Base-by-base conservation (phyloP, 2,329 filamentous ascomycete species). In the Torrubiellomyces zombiae region DNA sequence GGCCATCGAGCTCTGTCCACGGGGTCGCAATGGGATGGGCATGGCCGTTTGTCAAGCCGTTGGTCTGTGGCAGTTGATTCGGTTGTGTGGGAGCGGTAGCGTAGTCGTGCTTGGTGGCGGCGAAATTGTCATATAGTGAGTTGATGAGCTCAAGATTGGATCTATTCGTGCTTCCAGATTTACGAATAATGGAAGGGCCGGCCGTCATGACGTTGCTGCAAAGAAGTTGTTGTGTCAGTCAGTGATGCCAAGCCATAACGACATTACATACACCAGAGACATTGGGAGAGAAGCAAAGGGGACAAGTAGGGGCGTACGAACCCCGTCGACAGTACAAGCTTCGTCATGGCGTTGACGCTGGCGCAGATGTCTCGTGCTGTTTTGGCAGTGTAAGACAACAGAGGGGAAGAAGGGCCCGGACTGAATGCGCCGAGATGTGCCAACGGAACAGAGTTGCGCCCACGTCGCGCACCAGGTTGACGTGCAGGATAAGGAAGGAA, bases 91-190 rank as follows among this genome's bases (percentile, higher is more conserved):
- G 30, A 24, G 44, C 31, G 8, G 38, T 37, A 28, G 47, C 45
- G 35, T 68, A 67, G 37, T 73, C 68, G 42, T 75, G 58, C 46
- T 82, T 76, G 19, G 78, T 75, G 16, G 75, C 69, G 26, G 69
- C 49, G 48, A 95, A 82, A 52, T 86, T 93, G 44, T 74, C 71
- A 39, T 80, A 77, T 11, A 98, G 67, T 3, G 83, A 81, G 43
- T 82, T 85, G 35, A 83, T 78, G 39, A 98, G 69, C 53, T 98
- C 89, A 39, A 85, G 74, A 48, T 95, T 95, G 27, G 86, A 94
- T 47, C 85, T 82, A 45, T 74, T 74, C 18, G 34, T 33, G 36
- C 70, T 68, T 31, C 74, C 66, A 10, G 75, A 71, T 42, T 79
- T 80, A 33, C 81, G 75, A 49, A 93, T 76, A 34, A 93, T 75